Evolutionary conservation across 83 land plant species (phyloP), one percentile per base, ranked within the genome.

Genomic region (Diphasiastrum complanatum): DNA sequence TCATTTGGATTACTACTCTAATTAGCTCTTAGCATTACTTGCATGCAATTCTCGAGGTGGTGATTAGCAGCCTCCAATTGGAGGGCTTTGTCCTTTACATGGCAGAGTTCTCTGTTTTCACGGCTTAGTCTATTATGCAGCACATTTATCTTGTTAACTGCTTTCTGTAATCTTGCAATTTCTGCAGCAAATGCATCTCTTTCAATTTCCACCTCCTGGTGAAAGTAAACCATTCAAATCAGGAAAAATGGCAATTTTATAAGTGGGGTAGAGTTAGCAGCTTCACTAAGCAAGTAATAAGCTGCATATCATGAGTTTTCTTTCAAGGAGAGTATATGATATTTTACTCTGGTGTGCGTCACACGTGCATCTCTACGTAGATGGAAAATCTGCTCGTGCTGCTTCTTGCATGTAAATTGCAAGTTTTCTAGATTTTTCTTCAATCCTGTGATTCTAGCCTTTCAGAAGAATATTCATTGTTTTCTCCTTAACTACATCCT

Each of bases 361-460:
- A 28, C 19, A 34, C 68, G 60, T n/a, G 59, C 45, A 27, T 65
- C 68, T 24, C 33, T 35, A 22, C 68, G 68, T 35, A 65, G 68
- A 40, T 52, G 37, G 47, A 38, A 28, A 43, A 65, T 65, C 61
- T 65, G 59, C 0, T 35, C 68, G 26, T 52, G 40, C 12, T 65
- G 68, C 8, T 18, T 10, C 33, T 65, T 59, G 0, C 59, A 36
- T 55, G 30, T 51, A 1, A 33, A 3, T 65, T 65, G 68, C 47
- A 65, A 29, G 12, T 28, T 16, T 26, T 34, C 56, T 18, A 65
- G 38, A 32, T 52, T 65, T 33, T 34, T 65, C 47, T 65, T 65
- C 61, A 65, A 35, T 29, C 47, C 68, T 62, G 55, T 38, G 23
- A 28, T 4, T 5, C 29, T 4, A 49, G 8, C 52, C 22, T 25